These are phyloP conservation scores for Tulasnella sp. DNA, from an alignment of 768 basidiomycete genomes.

Conservation along the genomic window DNA sequence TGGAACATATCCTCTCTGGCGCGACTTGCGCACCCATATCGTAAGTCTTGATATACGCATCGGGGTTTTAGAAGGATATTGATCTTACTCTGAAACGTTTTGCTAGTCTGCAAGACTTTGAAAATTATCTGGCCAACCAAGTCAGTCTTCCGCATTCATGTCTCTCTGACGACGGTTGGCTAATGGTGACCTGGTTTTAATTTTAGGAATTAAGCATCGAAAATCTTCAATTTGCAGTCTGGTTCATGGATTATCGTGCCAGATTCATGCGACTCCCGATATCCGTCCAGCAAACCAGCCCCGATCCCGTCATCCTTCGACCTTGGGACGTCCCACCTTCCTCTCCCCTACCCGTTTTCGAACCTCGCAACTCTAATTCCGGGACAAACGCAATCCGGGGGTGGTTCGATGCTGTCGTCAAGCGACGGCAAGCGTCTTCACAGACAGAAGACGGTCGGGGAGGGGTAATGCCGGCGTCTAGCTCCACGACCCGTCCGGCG, in stretches of 20 bases:
- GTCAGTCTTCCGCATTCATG: not conserved
- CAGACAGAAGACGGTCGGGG: not conserved
- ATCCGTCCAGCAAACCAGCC: not conserved
- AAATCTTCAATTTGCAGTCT: slow-evolving; percentile 42
- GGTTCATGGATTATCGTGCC: slow-evolving; percentile 43
- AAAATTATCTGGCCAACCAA: slow-evolving; percentile 35
- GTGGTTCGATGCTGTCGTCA: not conserved
- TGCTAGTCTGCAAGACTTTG: slow-evolving; percentile 38
- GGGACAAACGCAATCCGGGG: not conserved
- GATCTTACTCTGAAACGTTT: not conserved
- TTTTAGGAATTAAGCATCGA: slow-evolving; percentile 39
- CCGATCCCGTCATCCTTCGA: slow-evolving; percentile 12
- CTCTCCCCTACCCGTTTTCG: not conserved
- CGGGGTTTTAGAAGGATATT: too few species aligned
- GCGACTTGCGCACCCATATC: slow-evolving; percentile 45
- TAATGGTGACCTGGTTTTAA: not conserved
- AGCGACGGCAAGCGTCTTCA: not conserved
- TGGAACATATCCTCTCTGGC: slow-evolving; percentile 42
- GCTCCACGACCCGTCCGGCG: not conserved
- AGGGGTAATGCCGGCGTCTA: not conserved
- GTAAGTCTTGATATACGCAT: slow-evolving; percentile 31
- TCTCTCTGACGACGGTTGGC: not conserved
- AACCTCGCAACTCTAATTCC: not conserved
- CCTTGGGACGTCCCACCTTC: not conserved
- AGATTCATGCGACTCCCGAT: slow-evolving; percentile 39